A percentile compares a stretch with the other conserved stretches of the same genome.
phyloP scores from a whole-genome alignment of 2,329 filamentous ascomycete genomes.

The Penicillium sp. region DNA sequence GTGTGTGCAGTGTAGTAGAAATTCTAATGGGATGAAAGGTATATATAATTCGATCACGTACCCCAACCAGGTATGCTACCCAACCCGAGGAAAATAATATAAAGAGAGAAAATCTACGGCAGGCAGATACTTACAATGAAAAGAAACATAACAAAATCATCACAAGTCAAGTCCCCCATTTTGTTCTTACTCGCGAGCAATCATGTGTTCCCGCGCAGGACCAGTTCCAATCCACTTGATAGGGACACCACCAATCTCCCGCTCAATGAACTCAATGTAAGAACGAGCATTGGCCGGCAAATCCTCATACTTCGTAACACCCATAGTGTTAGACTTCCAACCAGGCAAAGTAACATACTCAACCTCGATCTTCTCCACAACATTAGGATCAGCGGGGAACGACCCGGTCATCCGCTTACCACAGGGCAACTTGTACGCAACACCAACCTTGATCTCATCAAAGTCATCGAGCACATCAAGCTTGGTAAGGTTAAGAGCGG shows the following conservation, averaged over 20 bases:
- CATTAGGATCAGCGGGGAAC: slow-evolving; percentile 59
- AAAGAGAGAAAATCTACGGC: slow-evolving; percentile 11
- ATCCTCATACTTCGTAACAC: slow-evolving; percentile 56
- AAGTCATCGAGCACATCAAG: slow-evolving; percentile 65
- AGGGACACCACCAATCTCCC: slow-evolving; percentile 54
- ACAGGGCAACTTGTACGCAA: slow-evolving; percentile 53
- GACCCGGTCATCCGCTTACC: slow-evolving; percentile 51
- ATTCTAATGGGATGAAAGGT: not conserved
- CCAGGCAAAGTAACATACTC: slow-evolving; percentile 61
- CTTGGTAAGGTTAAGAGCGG: slow-evolving; percentile 62
- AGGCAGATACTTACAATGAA: slow-evolving; percentile 15
- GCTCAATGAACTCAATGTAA: slow-evolving; percentile 64
- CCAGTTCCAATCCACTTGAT: slow-evolving; percentile 65
- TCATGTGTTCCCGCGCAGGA: slow-evolving; percentile 62
- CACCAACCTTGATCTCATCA: slow-evolving; percentile 62
- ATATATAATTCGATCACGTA: slow-evolving; percentile 18
- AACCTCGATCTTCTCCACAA: slow-evolving; percentile 55
- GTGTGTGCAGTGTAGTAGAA: not conserved
- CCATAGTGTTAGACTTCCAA: slow-evolving; percentile 62
- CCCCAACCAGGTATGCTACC: slow-evolving; percentile 15
- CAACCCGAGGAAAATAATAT: slow-evolving; percentile 4
- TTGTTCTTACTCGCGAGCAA: slow-evolving; percentile 43
- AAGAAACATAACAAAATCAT: not conserved
- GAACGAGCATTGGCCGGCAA: slow-evolving; percentile 58
- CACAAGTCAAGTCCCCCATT: not conserved